Conservation (phyloP, 2,329 filamentous ascomycete genomes). For the Oidium heveae region DNA sequence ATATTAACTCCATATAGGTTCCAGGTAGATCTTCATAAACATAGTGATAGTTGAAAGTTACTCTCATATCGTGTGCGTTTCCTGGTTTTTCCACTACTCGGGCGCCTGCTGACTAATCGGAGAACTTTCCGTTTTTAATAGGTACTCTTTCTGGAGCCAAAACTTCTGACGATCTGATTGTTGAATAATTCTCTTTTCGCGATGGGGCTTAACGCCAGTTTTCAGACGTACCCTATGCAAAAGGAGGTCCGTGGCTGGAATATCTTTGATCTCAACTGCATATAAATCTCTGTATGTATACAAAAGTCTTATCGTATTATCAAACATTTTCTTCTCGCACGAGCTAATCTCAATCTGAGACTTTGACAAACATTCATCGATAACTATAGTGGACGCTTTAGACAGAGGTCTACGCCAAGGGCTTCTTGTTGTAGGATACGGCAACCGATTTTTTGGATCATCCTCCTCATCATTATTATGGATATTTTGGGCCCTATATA, state of each 20-base stretch:
- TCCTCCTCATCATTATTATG: not conserved
- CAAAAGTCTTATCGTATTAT: not conserved
- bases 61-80: not conserved
- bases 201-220: not conserved
- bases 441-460: not conserved
- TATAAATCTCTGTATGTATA: not conserved
- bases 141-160: slow-evolving; percentile 1
- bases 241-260: not conserved
- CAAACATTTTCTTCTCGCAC: not conserved
- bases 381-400: not conserved
- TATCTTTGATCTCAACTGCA: not conserved
- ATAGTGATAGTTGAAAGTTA: slow-evolving; percentile 2
- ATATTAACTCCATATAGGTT: not conserved
- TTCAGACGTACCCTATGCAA: not conserved
- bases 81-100: not conserved
- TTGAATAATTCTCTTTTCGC: not conserved
- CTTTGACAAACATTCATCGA: not conserved
- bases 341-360: not conserved
- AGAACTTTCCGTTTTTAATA: slow-evolving; percentile 1
- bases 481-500: not conserved
- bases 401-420: not conserved
- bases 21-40: not conserved
- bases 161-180: slow-evolving; percentile 1
- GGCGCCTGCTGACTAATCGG: not conserved
- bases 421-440: not conserved